phyloP scores from a whole-genome alignment of 306 rosid genomes.

The Nissolia schottii region DNA sequence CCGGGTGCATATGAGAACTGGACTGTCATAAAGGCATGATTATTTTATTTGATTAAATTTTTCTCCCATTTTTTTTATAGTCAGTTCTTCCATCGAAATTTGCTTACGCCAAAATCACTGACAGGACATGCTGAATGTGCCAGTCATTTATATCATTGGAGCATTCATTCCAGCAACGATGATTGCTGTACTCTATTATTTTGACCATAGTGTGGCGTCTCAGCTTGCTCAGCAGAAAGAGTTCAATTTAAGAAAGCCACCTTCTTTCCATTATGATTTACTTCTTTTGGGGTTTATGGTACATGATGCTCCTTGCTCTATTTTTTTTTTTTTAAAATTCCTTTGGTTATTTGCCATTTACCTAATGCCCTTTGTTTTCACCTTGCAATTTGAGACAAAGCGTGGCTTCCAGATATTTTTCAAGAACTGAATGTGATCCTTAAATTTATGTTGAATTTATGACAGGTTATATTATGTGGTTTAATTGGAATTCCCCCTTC shows the following conservation, averaged over 20 bases:
- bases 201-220: conserved; percentile 87
- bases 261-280: conserved; percentile 78
- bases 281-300: conserved; percentile 88
- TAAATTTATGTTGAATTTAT: conserved; percentile 13
- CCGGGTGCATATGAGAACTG: conserved; percentile 67
- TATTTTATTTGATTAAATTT: neutral
- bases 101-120: conserved; percentile 15
- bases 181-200: conserved; percentile 83
- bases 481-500: conserved; percentile 77
- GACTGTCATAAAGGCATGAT: conserved; percentile 66
- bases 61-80: neutral
- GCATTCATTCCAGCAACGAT: conserved; percentile 80
- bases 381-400: neutral
- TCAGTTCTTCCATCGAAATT: neutral
- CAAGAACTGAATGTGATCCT: conserved; percentile 1
- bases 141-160: conserved; percentile 64
- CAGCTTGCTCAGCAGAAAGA: conserved; percentile 88
- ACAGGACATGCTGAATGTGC: conserved; percentile 80
- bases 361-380: neutral
- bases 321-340: neutral
- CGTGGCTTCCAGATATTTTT: neutral
- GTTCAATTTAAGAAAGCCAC: conserved; percentile 73
- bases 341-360: conserved; percentile 1
- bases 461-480: conserved; percentile 77
- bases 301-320: conserved; percentile 8